A percentile compares a stretch with the other conserved stretches of the same genome.
Evolutionary conservation across 768 basidiomycete species (phyloP).

Genomic region (Boletus pseudopeckii): DNA sequence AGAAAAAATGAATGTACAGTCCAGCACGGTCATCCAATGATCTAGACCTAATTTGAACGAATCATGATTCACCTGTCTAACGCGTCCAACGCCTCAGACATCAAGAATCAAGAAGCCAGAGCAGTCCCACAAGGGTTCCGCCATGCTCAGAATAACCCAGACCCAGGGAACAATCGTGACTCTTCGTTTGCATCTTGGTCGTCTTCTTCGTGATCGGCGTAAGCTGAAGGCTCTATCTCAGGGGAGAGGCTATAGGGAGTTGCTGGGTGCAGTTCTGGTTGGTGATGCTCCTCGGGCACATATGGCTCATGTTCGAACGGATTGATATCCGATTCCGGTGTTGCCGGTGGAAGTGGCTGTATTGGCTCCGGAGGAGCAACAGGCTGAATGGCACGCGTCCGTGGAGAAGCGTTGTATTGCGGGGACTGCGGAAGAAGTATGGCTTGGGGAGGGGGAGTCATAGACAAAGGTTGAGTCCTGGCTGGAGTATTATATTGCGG

Average conservation of each 20-base stretch:
- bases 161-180: conserved; percentile 42
- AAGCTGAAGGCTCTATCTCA: conserved; percentile 6
- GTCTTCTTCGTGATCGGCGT: conserved; percentile 19
- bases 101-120: background rate
- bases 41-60: conserved; percentile 14
- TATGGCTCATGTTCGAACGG: conserved; percentile 34
- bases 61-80: background rate
- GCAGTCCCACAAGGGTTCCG: background rate
- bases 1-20: conserved; percentile 8
- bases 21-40: conserved; percentile 5
- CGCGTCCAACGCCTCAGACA: background rate
- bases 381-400: conserved; percentile 2
- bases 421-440: conserved; percentile 12
- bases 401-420: background rate
- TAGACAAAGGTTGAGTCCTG: conserved; percentile 4
- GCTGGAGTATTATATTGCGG: conserved; percentile 13
- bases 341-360: conserved; percentile 15
- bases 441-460: conserved; percentile 11
- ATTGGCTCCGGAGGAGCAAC: conserved; percentile 11
- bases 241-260: conserved; percentile 30
- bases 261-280: conserved; percentile 11
- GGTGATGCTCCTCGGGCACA: conserved; percentile 16
- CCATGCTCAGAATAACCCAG: conserved; percentile 37
- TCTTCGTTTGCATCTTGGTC: conserved; percentile 28
- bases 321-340: conserved; percentile 32